Evolutionary conservation across 805 yeast species (phyloP), one percentile per base, ranked within the genome.

Genomic region (Wickerhamomyces queroliae): DNA sequence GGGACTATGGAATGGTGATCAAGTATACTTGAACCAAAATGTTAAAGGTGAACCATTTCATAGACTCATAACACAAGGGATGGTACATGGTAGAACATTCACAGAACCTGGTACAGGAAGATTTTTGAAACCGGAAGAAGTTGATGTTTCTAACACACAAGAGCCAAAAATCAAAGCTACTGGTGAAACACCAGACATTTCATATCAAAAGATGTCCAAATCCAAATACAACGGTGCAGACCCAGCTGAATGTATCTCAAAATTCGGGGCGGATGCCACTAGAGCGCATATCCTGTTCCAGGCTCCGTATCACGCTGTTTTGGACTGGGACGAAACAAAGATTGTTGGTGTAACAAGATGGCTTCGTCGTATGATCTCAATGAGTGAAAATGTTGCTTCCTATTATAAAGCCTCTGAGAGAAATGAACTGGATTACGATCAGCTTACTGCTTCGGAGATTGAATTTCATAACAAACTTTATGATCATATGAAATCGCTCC

Each of bases 211-310:
- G 56, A 93, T 93, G 99, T 90, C 97, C 2, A 93, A 93, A 61
- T 90, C 97, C 1, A 93, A 93, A 55, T 81, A 79, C 55, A 93
- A 93, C 54, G 99, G 99, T 13, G 95, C 86, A 3, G 95, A 91
- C 55, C 98, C 98, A 1, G 75, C 69, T 1, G 75, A 72, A 43
- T 85, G 91, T 49, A 89, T 93, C 21, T 55, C 53, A 10, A 68
- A 64, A 27, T 86, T 87, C 58, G 98, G 99, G 3, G 88, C 96
- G 1, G 99, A 93, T 66, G 89, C 96, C 1, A 85, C 91, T 0
- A 74, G 98, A 44, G 98, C 98, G 0, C 96, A 91, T 56, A 78
- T 93, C 43, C 61, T 93, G 12, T 93, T 93, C 66, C 95, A 83
- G 54, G 96, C 97, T 0, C 96, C 98, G 3, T 74, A 91, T 6